Base-by-base conservation (phyloP, 768 basidiomycete species). In the Termitomyces eurrhizus region DNA sequence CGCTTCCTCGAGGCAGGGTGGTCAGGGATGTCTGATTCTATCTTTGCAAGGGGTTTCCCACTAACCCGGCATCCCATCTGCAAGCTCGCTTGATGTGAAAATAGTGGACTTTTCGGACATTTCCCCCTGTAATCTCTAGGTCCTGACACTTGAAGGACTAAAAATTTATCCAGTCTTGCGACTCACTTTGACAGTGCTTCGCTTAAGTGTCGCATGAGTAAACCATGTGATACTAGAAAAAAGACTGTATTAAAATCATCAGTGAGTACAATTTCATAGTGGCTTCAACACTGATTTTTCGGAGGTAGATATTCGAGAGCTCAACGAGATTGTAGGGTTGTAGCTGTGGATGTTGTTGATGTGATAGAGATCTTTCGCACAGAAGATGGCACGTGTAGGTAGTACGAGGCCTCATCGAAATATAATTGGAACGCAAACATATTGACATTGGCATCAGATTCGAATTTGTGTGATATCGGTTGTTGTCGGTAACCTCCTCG, bases 401-500 rank as follows among this genome's bases (percentile, higher is more conserved):
- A 37, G 14, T 36, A 24, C 53, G 35, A 26, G 2, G 21, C 29
- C 13, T 9, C 21, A 56, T 36, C 26, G 45, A 32, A 42, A 44
- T 14, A 37, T n/a, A 24, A 35, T 21, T 33, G 35, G 56, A 32
- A 53, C 37, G 24, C 14, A 0, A 39, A 39, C 7, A 9, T 36
- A 24, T 24, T 37, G 52, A 35, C 50, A 33, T 13, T 52, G 50
- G 13, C 33, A 51, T 12, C 39, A 18, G 16, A 41, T 41, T 41
- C 16, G 26, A 33, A 29, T n/a, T 41, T 41, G 37, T 36, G 42
- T 49, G 58, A 54, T 59, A 21, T 33, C 58, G 42, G 21, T n/a
- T 26, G 52, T 36, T 24, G 32, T 53, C 45, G 52, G 58, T 35
- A 49, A 32, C 14, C 39, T 52, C 52, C 57, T 52, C 50, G 44